Conservation (phyloP, 2,329 filamentous ascomycete species). For the Grosmannia serpens region DNA sequence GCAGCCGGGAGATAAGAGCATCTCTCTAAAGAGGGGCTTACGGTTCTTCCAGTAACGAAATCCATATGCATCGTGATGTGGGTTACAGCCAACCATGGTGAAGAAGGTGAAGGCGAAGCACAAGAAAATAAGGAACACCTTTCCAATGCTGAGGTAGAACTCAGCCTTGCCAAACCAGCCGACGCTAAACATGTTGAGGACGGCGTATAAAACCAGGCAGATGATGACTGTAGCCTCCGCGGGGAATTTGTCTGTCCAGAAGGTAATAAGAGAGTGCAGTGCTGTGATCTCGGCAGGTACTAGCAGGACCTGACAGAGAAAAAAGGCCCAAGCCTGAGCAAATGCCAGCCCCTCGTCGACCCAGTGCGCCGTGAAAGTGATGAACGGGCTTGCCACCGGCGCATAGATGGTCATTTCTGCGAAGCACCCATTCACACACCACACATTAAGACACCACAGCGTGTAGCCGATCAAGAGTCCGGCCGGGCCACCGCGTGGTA, state of each 20-base stretch:
- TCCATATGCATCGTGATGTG: neutral
- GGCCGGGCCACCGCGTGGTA: constrained; percentile 49
- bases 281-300: constrained; percentile 35
- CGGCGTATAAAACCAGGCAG: neutral
- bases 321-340: constrained; percentile 37
- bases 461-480: constrained; percentile 48
- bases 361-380: constrained; percentile 43
- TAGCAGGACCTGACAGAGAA: constrained; percentile 38
- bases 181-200: constrained; percentile 1
- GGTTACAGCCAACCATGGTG: constrained; percentile 29
- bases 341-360: constrained; percentile 34
- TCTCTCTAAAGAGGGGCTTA: constrained; percentile 15
- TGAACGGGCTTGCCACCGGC: constrained; percentile 67
- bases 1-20: no score
- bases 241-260: constrained; percentile 31
- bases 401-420: constrained; percentile 69
- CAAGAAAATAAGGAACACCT: constrained; percentile 36
- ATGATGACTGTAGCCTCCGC: constrained; percentile 23
- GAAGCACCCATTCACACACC: constrained; percentile 43
- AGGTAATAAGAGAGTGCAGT: constrained; percentile 44
- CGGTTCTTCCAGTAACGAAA: constrained; percentile 18
- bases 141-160: constrained; percentile 19
- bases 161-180: constrained; percentile 8
- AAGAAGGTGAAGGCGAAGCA: constrained; percentile 36
- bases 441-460: constrained; percentile 43